Evolutionary conservation across 108 stramenopile genomes (phyloP), one percentile per base, ranked within the genome.

Genomic region (Stephanodiscus triporus): DNA sequence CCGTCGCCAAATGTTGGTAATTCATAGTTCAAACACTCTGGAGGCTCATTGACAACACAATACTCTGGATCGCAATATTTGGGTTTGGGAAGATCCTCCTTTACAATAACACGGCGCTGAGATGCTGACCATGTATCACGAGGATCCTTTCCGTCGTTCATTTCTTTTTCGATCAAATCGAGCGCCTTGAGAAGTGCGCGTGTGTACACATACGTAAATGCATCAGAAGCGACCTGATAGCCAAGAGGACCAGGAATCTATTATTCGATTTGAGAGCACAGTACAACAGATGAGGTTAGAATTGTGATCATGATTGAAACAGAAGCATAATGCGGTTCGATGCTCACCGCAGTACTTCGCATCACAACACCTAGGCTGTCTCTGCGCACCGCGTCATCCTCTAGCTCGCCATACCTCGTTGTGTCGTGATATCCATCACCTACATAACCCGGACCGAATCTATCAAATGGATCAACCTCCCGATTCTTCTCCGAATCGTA

Each of bases 11-110:
- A 84, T 6, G 79, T 80, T 49, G 78, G 83, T 5, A 34, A 5
- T 56, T 84, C 83, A 62, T 76, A 77, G 66, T 84, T 84, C 56
- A 84, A 76, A 51, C 83, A 84, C 22, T 76, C 83, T n/a, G 83
- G 76, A 3, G 83, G 47, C 57, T 84, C 83, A 34, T 80, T 75
- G 6, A 80, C 50, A 9, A 70, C 75, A 37, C 83, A 84, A 65
- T 77, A 84, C 17, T 59, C 22, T 19, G 75, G 47, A 48, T 77
- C 68, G 56, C 83, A 84, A 30, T 19, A 36, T 16, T 64, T 34
- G 29, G 79, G 83, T 8, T 80, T 62, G 11, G 83, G 83, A 32
- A 84, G 48, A 58, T 84, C 83, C 14, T 29, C 61, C 20, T 76
- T 71, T 22, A 75, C 36, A 7, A 66, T 38, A 19, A 76, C 53